Conservation (phyloP, 768 basidiomycete species). For the Gloeostereum incarnatum region DNA sequence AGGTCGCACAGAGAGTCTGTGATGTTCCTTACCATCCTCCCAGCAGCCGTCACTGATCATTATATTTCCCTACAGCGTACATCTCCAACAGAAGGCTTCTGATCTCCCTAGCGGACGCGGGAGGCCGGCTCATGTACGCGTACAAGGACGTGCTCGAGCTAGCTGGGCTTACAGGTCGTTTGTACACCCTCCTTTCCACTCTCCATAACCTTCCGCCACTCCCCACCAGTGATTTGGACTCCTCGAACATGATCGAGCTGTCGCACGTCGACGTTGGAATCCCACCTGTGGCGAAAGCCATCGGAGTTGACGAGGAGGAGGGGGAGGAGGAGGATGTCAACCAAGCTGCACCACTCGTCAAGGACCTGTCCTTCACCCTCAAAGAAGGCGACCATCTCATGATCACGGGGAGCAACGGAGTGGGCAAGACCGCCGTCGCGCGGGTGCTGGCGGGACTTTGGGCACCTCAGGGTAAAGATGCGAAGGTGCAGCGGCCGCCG, state of each 20-base stretch:
- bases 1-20: conserved; percentile 37
- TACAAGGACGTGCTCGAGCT: conserved; percentile 93
- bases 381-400: conserved; percentile 76
- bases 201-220: conserved; percentile 64
- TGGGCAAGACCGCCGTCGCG: conserved; percentile 86
- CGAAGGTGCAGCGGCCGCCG: conserved; percentile 24
- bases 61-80: conserved; percentile 37
- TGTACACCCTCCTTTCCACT: conserved; percentile 83
- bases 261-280: conserved; percentile 65
- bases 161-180: conserved; percentile 85
- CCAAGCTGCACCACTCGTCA: conserved; percentile 47
- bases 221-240: conserved; percentile 18
- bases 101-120: conserved; percentile 93
- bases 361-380: conserved; percentile 56
- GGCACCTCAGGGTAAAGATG: conserved; percentile 43
- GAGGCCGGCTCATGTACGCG: conserved; percentile 92
- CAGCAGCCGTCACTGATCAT: background rate
- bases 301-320: conserved; percentile 9
- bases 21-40: background rate
- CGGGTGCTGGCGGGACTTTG: conserved; percentile 86
- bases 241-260: conserved; percentile 46
- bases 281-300: conserved; percentile 21
- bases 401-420: conserved; percentile 90
- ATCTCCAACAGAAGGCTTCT: conserved; percentile 89
- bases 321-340: conserved; percentile 7